phyloP scores from a whole-genome alignment of 371 early-diverging fungal genomes.

The Apophysomyces ossiformis region DNA sequence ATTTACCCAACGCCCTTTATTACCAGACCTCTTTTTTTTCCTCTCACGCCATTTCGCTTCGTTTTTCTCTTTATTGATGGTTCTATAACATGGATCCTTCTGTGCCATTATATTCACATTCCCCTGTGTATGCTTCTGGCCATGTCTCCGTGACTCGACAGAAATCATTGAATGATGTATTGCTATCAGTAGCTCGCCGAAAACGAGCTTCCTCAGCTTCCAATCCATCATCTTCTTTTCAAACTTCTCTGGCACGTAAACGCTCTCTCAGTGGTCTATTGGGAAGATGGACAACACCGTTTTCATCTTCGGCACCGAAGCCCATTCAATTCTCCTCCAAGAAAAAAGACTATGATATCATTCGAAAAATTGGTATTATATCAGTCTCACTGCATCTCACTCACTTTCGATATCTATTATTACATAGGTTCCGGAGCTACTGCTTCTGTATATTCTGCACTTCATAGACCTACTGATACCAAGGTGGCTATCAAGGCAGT shows the following conservation, averaged over 20 bases:
- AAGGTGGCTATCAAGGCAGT: slow-evolving; percentile 49
- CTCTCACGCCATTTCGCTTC: not conserved
- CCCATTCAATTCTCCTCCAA: slow-evolving; percentile 22
- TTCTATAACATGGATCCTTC: not conserved
- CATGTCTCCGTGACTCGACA: slow-evolving; percentile 15
- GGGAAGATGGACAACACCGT: slow-evolving; percentile 12
- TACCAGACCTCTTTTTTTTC: not conserved
- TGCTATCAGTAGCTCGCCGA: slow-evolving; percentile 18
- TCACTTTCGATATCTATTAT: not conserved
- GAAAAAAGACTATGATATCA: slow-evolving; percentile 29
- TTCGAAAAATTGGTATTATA: slow-evolving; percentile 11
- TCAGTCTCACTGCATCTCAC: too few relatives aligned
- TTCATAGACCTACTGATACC: slow-evolving; percentile 32
- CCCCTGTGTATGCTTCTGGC: slow-evolving; percentile 1
- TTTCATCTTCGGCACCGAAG: not conserved
- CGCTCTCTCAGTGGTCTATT: slow-evolving; percentile 7
- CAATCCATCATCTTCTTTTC: not conserved
- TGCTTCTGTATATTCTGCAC: slow-evolving; percentile 46
- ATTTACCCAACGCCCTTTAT: not conserved
- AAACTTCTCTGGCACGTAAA: slow-evolving; percentile 2
- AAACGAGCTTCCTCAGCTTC: slow-evolving; percentile 4
- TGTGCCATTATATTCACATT: not conserved
- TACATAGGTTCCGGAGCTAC: slow-evolving; percentile 44
- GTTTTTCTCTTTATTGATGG: not conserved
- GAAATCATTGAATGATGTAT: slow-evolving; percentile 23